Conservation (phyloP, 2,329 filamentous ascomycete genomes). For the Apiospora aurea region DNA sequence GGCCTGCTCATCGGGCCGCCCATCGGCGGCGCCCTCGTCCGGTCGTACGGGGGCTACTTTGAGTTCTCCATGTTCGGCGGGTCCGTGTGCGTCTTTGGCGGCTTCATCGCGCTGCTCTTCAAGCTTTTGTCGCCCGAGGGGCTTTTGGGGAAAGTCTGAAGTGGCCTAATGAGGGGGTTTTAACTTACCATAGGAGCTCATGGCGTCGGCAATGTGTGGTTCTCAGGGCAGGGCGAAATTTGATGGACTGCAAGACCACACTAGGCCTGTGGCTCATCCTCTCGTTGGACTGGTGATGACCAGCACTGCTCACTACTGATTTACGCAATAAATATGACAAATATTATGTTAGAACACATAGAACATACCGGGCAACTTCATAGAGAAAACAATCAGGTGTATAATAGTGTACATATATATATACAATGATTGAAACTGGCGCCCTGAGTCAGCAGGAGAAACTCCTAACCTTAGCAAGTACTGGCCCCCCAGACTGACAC, state of each 20-base stretch:
- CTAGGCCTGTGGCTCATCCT: not conserved
- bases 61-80: slow-evolving; percentile 42
- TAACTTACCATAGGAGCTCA: no score
- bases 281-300: no score
- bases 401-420: not conserved
- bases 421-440: not conserved
- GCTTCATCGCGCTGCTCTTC: slow-evolving; percentile 42
- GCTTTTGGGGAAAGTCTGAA: not conserved
- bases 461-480: not conserved
- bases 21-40: slow-evolving; percentile 51
- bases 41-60: slow-evolving; percentile 46
- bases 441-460: not conserved
- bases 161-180: no score
- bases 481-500: not conserved
- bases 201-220: not conserved
- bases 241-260: not conserved
- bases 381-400: not conserved
- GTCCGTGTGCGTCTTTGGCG: slow-evolving; percentile 44
- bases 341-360: not conserved
- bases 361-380: not conserved
- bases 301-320: not conserved
- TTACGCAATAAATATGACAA: not conserved
- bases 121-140: slow-evolving; percentile 37
- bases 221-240: not conserved
- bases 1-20: slow-evolving; percentile 57